phyloP scores from a whole-genome alignment of 1,139 yeast species.

The Scheffersomyces stambukii region DNA sequence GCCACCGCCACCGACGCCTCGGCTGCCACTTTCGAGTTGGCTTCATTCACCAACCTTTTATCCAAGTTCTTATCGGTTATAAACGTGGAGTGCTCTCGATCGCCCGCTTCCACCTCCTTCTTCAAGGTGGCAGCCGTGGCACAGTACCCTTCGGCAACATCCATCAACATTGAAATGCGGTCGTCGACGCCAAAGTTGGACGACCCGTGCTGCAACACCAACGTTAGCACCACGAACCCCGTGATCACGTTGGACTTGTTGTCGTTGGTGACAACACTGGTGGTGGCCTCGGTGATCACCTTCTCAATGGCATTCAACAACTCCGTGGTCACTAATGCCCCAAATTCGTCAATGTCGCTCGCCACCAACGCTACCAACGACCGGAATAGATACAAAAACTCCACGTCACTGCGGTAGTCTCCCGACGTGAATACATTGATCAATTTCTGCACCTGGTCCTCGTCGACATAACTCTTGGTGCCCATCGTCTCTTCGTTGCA shows the following conservation, averaged over 20 bases:
- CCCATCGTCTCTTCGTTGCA: slow-evolving; percentile 36
- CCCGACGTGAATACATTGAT: slow-evolving; percentile 27
- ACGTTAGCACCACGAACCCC: slow-evolving; percentile 42
- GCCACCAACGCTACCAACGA: slow-evolving; percentile 40
- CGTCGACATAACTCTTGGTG: slow-evolving; percentile 30
- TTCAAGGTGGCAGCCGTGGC: slow-evolving; percentile 31
- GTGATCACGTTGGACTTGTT: slow-evolving; percentile 39
- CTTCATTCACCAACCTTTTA: slow-evolving; percentile 34
- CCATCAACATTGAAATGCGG: slow-evolving; percentile 38
- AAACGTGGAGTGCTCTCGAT: slow-evolving; percentile 42
- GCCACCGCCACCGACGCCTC: slow-evolving; percentile 41
- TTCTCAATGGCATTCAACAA: slow-evolving; percentile 31
- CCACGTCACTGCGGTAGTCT: slow-evolving; percentile 39
- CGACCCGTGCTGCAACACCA: slow-evolving; percentile 45
- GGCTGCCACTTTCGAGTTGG: slow-evolving; percentile 24
- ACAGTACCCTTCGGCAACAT: slow-evolving; percentile 42
- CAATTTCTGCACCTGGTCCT: slow-evolving; percentile 32
- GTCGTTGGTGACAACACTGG: slow-evolving; percentile 29
- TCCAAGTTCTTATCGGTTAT: slow-evolving; percentile 35
- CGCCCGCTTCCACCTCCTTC: slow-evolving; percentile 34
- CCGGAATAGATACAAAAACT: slow-evolving; percentile 40
- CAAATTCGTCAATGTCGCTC: slow-evolving; percentile 51
- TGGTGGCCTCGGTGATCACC: slow-evolving; percentile 33
- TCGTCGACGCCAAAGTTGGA: slow-evolving; percentile 51
- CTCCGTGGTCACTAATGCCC: slow-evolving; percentile 39